These are phyloP conservation scores for Sphaerulina populicola DNA, from an alignment of 2,329 filamentous ascomycete genomes.

Conservation along the genomic window DNA sequence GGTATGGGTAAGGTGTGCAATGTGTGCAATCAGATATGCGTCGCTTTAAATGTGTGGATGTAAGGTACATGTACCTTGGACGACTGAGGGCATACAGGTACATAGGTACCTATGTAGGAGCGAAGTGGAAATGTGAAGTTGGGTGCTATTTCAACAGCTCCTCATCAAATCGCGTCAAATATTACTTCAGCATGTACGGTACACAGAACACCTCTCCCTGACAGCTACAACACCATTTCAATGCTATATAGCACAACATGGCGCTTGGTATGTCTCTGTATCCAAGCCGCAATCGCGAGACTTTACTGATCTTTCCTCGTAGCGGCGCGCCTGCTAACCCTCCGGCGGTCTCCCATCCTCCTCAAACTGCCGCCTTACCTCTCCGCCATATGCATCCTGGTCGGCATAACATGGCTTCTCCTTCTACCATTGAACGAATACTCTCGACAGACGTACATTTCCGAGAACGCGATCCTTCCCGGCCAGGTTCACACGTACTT, in stretches of 20 bases:
- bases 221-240: neutral
- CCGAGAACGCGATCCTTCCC: constrained; percentile 89
- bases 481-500: constrained; percentile 98
- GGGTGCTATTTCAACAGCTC: no score
- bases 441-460: constrained; percentile 88
- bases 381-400: constrained; percentile 71
- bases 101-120: no score
- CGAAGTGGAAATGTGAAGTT: no score
- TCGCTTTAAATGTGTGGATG: no score
- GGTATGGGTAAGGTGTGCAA: no score
- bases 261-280: constrained; percentile 23
- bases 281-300: neutral
- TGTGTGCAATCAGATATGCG: no score
- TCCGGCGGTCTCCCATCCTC: constrained; percentile 73
- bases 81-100: no score
- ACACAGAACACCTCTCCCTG: neutral
- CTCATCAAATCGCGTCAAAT: neutral
- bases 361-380: constrained; percentile 80
- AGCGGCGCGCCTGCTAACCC: constrained; percentile 51
- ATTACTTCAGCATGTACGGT: neutral
- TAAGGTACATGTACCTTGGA: no score
- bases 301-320: neutral
- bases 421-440: constrained; percentile 84
- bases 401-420: constrained; percentile 83
- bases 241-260: constrained; percentile 20